Conservation (phyloP, 345 rosid genomes). For the Eucalyptus cloeziana region DNA sequence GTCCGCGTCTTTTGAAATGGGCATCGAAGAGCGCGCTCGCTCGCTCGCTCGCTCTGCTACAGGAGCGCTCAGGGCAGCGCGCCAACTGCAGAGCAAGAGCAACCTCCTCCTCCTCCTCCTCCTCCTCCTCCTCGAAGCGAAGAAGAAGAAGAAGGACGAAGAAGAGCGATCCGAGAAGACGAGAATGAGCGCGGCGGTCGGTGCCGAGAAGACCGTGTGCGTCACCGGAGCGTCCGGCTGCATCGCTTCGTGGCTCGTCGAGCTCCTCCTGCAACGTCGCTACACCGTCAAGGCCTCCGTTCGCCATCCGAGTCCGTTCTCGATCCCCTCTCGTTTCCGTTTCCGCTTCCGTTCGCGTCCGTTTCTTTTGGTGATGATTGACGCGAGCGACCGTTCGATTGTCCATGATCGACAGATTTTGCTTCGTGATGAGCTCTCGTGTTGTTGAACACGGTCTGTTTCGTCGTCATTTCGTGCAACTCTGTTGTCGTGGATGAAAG, state of each 20-base stretch:
- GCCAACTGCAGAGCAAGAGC: not conserved
- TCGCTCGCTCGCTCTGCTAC: not conserved
- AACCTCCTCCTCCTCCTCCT: too few relatives aligned
- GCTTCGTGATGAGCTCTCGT: not conserved
- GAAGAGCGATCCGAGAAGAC: not conserved
- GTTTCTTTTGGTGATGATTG: not conserved
- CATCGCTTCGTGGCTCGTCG: slow-evolving; percentile 78
- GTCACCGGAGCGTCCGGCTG: slow-evolving; percentile 87
- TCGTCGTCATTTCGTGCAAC: not conserved
- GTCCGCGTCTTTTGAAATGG: not conserved
- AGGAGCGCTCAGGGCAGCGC: not conserved
- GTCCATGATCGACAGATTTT: not conserved
- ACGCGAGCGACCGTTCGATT: not conserved
- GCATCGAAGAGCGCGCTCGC: not conserved
- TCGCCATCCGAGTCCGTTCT: slow-evolving; percentile 56
- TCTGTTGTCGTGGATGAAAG: not conserved
- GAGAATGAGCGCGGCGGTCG: slow-evolving; percentile 28
- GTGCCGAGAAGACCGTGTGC: slow-evolving; percentile 45
- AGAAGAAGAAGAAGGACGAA: too few relatives aligned
- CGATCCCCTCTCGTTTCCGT: not conserved
- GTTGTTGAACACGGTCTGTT: not conserved
- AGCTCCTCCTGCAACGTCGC: slow-evolving; percentile 62
- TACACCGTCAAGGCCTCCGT: slow-evolving; percentile 73
- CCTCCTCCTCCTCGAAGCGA: too few relatives aligned
- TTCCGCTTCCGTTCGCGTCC: not conserved